Conservation (phyloP, 2,329 filamentous ascomycete species). For the Colletotrichum simmondsii region DNA sequence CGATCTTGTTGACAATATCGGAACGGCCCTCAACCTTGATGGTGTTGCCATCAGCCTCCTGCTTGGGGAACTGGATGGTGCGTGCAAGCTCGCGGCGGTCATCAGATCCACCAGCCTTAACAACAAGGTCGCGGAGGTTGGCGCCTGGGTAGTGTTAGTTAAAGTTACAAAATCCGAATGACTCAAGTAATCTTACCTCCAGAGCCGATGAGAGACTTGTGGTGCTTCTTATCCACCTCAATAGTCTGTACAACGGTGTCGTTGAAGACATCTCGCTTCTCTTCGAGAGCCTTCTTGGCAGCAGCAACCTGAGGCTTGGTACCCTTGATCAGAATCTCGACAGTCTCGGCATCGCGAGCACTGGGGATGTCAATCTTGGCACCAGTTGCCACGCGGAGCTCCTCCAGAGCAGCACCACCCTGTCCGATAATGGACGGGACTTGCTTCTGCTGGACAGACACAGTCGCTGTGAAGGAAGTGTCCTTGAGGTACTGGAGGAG, state of each 20-base stretch:
- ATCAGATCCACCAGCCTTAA: conserved; percentile 88
- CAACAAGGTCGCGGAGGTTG: conserved; percentile 87
- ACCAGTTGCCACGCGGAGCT: conserved; percentile 84
- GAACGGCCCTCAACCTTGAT: conserved; percentile 91
- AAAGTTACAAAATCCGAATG: not conserved
- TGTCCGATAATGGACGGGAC: conserved; percentile 94
- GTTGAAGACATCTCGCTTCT: conserved; percentile 88
- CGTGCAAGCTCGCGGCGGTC: conserved; percentile 86
- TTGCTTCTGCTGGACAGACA: conserved; percentile 91
- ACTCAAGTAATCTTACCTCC: conserved; percentile 72
- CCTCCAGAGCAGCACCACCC: conserved; percentile 90
- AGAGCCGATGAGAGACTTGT: conserved; percentile 87
- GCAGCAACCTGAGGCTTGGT: conserved; percentile 91
- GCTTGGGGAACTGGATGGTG: conserved; percentile 93
- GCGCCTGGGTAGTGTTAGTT: conserved; percentile 70
- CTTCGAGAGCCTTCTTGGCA: conserved; percentile 89
- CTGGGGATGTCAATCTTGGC: conserved; percentile 93
- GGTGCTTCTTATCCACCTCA: conserved; percentile 94
- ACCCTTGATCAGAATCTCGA: conserved; percentile 92
- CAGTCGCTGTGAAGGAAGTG: conserved; percentile 81
- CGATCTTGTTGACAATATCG: conserved; percentile 88
- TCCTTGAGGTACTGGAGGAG: conserved; percentile 91
- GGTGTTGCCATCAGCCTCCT: conserved; percentile 81
- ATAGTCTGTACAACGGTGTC: conserved; percentile 87
- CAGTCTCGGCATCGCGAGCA: conserved; percentile 77